Conservation (phyloP, 768 basidiomycete genomes). For the Leccinum longicurvipes region DNA sequence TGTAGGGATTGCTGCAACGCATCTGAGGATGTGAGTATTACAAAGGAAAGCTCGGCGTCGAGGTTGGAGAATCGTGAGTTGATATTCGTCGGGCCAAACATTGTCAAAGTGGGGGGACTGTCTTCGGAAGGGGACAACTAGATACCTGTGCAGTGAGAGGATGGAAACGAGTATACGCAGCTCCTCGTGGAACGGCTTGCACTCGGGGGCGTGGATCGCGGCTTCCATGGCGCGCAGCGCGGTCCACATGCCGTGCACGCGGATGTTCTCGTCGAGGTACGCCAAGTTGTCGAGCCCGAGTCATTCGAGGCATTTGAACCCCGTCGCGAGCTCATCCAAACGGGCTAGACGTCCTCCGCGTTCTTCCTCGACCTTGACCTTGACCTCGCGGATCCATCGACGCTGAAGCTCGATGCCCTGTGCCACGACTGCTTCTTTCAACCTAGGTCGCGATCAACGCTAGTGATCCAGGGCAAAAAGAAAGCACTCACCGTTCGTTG, state of each 20-base stretch:
- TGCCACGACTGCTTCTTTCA: slow-evolving; percentile 91
- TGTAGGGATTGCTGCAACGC: slow-evolving; percentile 47
- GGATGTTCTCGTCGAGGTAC: slow-evolving; percentile 91
- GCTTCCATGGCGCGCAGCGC: slow-evolving; percentile 78
- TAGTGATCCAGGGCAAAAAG: not conserved
- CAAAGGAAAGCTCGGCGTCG: slow-evolving; percentile 88
- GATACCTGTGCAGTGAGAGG: slow-evolving; percentile 52
- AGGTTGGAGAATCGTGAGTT: slow-evolving; percentile 88
- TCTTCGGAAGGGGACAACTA: slow-evolving; percentile 68
- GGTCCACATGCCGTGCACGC: slow-evolving; percentile 89
- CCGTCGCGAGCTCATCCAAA: slow-evolving; percentile 87
- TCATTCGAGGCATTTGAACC: slow-evolving; percentile 87
- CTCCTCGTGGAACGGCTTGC: slow-evolving; percentile 87
- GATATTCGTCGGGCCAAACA: slow-evolving; percentile 94
- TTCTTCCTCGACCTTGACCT: slow-evolving; percentile 93
- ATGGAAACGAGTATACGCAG: slow-evolving; percentile 83
- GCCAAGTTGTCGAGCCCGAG: slow-evolving; percentile 87
- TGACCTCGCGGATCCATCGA: slow-evolving; percentile 94
- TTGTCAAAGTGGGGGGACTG: slow-evolving; percentile 61
- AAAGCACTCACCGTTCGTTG: slow-evolving; percentile 74
- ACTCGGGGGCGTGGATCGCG: slow-evolving; percentile 60
- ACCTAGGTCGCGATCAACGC: slow-evolving; percentile 39
- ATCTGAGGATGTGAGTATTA: slow-evolving; percentile 68
- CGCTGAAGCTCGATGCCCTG: slow-evolving; percentile 98
- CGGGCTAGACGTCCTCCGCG: slow-evolving; percentile 93